Evolutionary conservation across 805 yeast genomes (phyloP).

Genomic region (Myxozyma vanderwaltii): DNA sequence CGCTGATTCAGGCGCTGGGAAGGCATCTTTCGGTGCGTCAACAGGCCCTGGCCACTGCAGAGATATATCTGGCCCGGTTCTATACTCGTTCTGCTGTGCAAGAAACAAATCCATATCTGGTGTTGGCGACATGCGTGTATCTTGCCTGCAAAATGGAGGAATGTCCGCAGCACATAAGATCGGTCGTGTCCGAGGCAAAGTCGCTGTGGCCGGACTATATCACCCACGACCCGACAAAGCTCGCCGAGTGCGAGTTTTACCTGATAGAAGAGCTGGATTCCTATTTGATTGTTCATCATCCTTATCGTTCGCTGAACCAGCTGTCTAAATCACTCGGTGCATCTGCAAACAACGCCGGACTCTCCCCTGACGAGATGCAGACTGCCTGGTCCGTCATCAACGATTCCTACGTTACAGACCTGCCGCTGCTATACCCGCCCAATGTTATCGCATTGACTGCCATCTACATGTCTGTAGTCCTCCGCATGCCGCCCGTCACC

Average conservation of each 20-base stretch:
- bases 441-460: conserved; percentile 83
- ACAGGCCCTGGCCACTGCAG: conserved; percentile 84
- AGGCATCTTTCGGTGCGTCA: conserved; percentile 77
- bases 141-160: conserved; percentile 94
- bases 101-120: conserved; percentile 78
- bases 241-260: conserved; percentile 96
- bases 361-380: conserved; percentile 62
- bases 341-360: conserved; percentile 38
- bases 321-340: conserved; percentile 51
- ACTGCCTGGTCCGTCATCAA: conserved; percentile 87
- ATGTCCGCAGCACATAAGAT: conserved; percentile 88
- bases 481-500: conserved; percentile 46
- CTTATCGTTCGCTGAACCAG: conserved; percentile 45
- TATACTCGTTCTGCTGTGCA: conserved; percentile 68
- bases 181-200: conserved; percentile 80
- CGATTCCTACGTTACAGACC: conserved; percentile 86
- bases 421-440: conserved; percentile 82
- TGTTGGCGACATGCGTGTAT: conserved; percentile 83
- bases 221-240: conserved; percentile 84
- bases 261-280: conserved; percentile 76
- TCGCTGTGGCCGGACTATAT: conserved; percentile 93
- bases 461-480: conserved; percentile 72
- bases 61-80: conserved; percentile 78
- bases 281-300: conserved; percentile 47
- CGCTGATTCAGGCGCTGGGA: conserved; percentile 72